Base-by-base conservation (phyloP, 495 filamentous ascomycete genomes). In the Hypomontagnella submonticulosa region DNA sequence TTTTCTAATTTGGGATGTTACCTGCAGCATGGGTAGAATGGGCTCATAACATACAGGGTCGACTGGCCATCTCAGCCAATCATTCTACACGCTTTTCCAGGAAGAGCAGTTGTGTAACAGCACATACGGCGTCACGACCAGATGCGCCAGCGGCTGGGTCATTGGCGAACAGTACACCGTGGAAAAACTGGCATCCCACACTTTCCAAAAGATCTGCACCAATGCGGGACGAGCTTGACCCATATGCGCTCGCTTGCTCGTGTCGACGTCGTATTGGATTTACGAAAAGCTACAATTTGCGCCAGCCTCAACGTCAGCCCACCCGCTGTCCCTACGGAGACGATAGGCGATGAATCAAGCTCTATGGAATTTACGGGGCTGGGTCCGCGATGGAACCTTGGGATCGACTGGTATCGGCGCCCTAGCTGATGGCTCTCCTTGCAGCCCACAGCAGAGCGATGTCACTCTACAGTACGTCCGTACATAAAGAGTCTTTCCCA, bases 271-370 rank as follows among this genome's bases (percentile, higher is more conserved):
- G 65, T 63, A 68, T 68, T 68, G 43, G 64, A 36, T 44, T 62
- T 46, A 51, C 20, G 46, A 49, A 42, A 48, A 36, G n/a, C 19
- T 58, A 56, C 36, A 46, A 43, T 32, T 58, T 69, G 40, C 43
- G 66, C 66, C 66, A 69, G 66, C 66, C 66, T 64, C 56, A 64
- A 64, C 66, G 66, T 69, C 66, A 69, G 66, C 66, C 60, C 56
- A 69, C 66, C 48, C 50, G 36, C 40, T 16, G 16, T 58, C 20
- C 48, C 23, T 49, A 40, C 56, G 15, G 50, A 53, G 43, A 52
- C 50, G 49, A 63, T 69, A 69, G 66, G 66, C 18, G 23, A 60
- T 56, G 55, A 27, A 52, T 56, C 56, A 55, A 51, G 56, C 60
- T 56, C 58, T 37, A 49, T 19, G n/a, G 42, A 47, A 40, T 64